A percentile compares a stretch with the other conserved stretches of the same genome.
These are phyloP conservation scores for Chalciporus piperatus DNA, from an alignment of 768 basidiomycete genomes.

Conservation along the genomic window DNA sequence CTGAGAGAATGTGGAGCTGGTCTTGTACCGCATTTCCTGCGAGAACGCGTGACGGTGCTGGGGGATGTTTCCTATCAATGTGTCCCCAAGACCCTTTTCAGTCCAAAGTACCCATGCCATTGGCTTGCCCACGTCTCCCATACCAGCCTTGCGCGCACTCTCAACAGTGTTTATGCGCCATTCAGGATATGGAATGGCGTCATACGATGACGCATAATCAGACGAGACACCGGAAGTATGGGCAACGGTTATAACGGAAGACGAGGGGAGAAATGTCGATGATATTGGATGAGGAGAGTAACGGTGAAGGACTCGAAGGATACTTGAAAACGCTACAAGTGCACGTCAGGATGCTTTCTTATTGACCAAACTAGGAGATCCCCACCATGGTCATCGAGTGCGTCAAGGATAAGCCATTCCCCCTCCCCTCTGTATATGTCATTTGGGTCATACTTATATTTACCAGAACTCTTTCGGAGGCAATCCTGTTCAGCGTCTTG, in stretches of 20 bases:
- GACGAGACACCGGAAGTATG: constrained; percentile 10
- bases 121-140: constrained; percentile 55
- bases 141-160: constrained; percentile 53
- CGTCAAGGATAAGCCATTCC: constrained; percentile 53
- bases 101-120: constrained; percentile 46
- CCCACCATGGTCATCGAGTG: constrained; percentile 46
- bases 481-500: constrained; percentile 4
- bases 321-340: constrained; percentile 42
- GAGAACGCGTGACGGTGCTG: constrained; percentile 23
- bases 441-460: constrained; percentile 1
- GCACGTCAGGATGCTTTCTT: not conserved
- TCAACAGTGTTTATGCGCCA: constrained; percentile 55
- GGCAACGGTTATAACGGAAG: constrained; percentile 61
- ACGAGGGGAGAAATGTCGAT: constrained; percentile 42
- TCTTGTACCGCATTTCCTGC: constrained; percentile 24
- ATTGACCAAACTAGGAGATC: not conserved
- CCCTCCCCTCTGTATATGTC: constrained; percentile 23
- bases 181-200: constrained; percentile 58
- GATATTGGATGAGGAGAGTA: constrained; percentile 32
- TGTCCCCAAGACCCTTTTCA: constrained; percentile 21
- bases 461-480: not conserved
- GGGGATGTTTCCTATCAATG: constrained; percentile 19
- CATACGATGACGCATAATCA: constrained; percentile 28
- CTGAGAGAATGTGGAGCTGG: not conserved
- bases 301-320: constrained; percentile 54